phyloP scores from a whole-genome alignment of 495 filamentous ascomycete genomes.

The Podospora australis region DNA sequence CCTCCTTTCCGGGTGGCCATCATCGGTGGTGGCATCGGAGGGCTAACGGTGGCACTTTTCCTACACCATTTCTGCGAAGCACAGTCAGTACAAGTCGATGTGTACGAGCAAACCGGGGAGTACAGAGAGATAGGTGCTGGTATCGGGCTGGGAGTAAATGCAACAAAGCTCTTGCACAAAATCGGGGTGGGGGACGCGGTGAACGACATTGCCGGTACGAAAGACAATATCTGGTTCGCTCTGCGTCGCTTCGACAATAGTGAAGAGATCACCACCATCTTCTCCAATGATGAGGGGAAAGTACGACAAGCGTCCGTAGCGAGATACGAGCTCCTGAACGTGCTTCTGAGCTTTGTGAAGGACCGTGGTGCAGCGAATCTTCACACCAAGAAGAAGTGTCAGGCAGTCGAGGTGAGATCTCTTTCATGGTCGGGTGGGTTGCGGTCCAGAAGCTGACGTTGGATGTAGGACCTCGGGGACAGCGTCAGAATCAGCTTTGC shows the following conservation, averaged over 20 bases:
- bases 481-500: slow-evolving; percentile 22
- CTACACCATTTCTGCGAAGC: slow-evolving; percentile 24
- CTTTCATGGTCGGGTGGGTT: neutral
- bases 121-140: slow-evolving; percentile 33
- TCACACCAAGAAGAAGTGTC: slow-evolving; percentile 17
- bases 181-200: slow-evolving; percentile 17
- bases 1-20: slow-evolving; percentile 25
- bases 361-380: slow-evolving; percentile 25
- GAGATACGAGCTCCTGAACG: slow-evolving; percentile 24
- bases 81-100: slow-evolving; percentile 16
- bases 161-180: slow-evolving; percentile 30
- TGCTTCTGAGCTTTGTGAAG: slow-evolving; percentile 21
- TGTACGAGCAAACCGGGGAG: slow-evolving; percentile 24
- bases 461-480: slow-evolving; percentile 7
- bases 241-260: slow-evolving; percentile 31
- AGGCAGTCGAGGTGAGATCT: neutral
- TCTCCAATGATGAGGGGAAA: slow-evolving; percentile 16
- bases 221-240: slow-evolving; percentile 27
- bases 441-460: neutral
- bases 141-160: slow-evolving; percentile 44
- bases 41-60: slow-evolving; percentile 26
- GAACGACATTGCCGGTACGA: slow-evolving; percentile 26
- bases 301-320: slow-evolving; percentile 22
- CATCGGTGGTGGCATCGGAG: slow-evolving; percentile 29
- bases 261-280: slow-evolving; percentile 26